Evolutionary conservation across 2,329 filamentous ascomycete species (phyloP).

Genomic region (Lecanosticta acicola): DNA sequence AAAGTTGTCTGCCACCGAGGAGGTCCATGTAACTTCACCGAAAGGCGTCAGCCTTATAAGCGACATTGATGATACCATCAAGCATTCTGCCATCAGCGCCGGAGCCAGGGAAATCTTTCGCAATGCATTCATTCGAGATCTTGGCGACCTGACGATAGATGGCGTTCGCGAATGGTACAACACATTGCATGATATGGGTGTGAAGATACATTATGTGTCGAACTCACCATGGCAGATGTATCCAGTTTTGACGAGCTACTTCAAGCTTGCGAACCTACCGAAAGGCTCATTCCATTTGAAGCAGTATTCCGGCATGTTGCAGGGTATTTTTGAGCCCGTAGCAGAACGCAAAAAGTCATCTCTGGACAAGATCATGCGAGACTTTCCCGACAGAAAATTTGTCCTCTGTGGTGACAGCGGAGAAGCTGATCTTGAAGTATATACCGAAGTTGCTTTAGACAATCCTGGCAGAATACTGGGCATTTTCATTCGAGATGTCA

Average conservation of each 20-base stretch:
- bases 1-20: slow-evolving; percentile 71
- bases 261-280: slow-evolving; percentile 72
- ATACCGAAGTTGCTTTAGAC: slow-evolving; percentile 82
- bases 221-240: slow-evolving; percentile 98
- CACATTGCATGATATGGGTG: slow-evolving; percentile 68
- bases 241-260: slow-evolving; percentile 80
- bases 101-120: slow-evolving; percentile 93
- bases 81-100: slow-evolving; percentile 81
- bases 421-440: slow-evolving; percentile 93
- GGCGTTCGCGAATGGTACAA: slow-evolving; percentile 90
- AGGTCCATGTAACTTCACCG: slow-evolving; percentile 70
- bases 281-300: slow-evolving; percentile 90
- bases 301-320: slow-evolving; percentile 92
- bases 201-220: slow-evolving; percentile 94
- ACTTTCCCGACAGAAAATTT: slow-evolving; percentile 86
- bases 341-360: slow-evolving; percentile 89
- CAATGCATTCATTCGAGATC: slow-evolving; percentile 86
- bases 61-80: slow-evolving; percentile 96
- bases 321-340: slow-evolving; percentile 96
- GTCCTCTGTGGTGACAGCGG: slow-evolving; percentile 92
- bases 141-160: slow-evolving; percentile 73
- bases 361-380: slow-evolving; percentile 74
- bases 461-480: slow-evolving; percentile 78
- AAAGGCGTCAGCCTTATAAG: slow-evolving; percentile 86
- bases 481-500: slow-evolving; percentile 93